Evolutionary conservation across 345 rosid species (phyloP).

Genomic region (Leavenworthia alabamica): DNA sequence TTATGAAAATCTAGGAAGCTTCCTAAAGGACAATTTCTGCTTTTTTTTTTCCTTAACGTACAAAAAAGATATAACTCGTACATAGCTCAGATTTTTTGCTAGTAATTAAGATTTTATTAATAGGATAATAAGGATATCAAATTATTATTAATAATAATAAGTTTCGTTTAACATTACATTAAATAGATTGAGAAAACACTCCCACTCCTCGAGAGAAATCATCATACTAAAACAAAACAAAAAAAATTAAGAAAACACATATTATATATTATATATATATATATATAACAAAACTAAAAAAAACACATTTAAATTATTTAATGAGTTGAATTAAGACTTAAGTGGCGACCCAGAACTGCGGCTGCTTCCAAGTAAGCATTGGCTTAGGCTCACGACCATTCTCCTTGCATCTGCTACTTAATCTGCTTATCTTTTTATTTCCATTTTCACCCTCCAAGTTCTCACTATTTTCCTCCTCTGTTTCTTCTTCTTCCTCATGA

Average conservation of each 20-base stretch:
- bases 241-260: background rate
- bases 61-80: background rate
- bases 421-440: conserved; percentile 31
- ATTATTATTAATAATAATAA: background rate
- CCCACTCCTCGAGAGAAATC: conserved; percentile 9
- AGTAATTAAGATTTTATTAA: background rate
- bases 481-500: conserved; percentile 1
- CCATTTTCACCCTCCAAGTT: conserved; percentile 37
- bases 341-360: conserved; percentile 48
- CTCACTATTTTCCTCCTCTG: conserved; percentile 23
- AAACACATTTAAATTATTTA: background rate
- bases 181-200: too few species aligned
- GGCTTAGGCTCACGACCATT: conserved; percentile 36
- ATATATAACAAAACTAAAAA: too few species aligned
- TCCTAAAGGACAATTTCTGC: background rate
- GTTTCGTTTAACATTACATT: conserved; percentile 6
- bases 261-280: too few species aligned
- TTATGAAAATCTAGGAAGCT: conserved; percentile 8
- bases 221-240: background rate
- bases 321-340: conserved; percentile 4
- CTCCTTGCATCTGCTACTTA: conserved; percentile 54
- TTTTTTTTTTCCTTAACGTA: background rate
- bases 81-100: background rate
- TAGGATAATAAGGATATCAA: background rate
- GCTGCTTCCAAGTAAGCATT: conserved; percentile 45